These are phyloP conservation scores for Cylindrodendrum hubeiense DNA, from an alignment of 2,329 filamentous ascomycete genomes.

Conservation along the genomic window DNA sequence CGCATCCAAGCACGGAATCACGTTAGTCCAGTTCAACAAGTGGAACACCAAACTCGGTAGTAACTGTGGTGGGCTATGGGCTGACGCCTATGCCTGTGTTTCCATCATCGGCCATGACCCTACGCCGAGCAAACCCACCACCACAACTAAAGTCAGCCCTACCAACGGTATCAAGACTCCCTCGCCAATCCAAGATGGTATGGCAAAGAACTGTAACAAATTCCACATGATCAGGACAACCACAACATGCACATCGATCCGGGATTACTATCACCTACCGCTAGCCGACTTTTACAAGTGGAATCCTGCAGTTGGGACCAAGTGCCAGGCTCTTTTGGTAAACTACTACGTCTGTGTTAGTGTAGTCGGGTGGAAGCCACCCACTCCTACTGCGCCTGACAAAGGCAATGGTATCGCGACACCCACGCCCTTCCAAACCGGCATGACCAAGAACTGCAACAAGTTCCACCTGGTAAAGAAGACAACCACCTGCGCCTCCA, in stretches of 20 bases:
- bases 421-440: constrained; percentile 45
- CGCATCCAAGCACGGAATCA: background rate
- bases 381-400: background rate
- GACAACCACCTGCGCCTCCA: constrained; percentile 40
- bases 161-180: constrained; percentile 44
- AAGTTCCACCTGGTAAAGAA: constrained; percentile 43
- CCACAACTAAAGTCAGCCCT: no score
- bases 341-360: no score
- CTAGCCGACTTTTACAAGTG: constrained; percentile 37
- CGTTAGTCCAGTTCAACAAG: constrained; percentile 15
- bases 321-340: constrained; percentile 15
- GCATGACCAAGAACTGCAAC: constrained; percentile 47
- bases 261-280: background rate
- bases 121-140: background rate
- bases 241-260: background rate
- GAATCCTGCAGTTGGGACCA: constrained; percentile 29
- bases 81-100: no score
- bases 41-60: no score
- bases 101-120: no score
- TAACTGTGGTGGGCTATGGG: no score
- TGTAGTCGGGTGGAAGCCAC: background rate
- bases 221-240: constrained; percentile 42
- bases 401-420: constrained; percentile 35
- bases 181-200: constrained; percentile 45
- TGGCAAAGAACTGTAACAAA: constrained; percentile 46